Evolutionary conservation across 2,329 filamentous ascomycete species (phyloP), one percentile per base, ranked within the genome.

Genomic region (Colletotrichum sp.): DNA sequence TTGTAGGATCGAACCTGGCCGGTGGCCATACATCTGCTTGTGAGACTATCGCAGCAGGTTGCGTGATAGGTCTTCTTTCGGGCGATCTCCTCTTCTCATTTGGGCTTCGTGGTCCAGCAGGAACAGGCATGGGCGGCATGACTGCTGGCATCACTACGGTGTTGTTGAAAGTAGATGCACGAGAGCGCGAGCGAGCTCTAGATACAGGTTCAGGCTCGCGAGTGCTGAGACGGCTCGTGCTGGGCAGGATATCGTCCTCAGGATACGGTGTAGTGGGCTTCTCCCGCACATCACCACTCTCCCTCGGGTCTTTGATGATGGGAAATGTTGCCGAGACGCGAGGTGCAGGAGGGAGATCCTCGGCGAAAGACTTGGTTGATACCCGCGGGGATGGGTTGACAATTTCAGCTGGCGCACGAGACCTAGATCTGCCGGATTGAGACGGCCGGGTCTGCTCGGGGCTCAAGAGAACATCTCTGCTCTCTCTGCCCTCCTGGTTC

Each of bases 21-120:
- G 88, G 87, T 49, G 89, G 86, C 88, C 89, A 91, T 29, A 84
- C 79, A 4, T 75, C 77, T 36, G 65, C 36, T 22, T 66, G 49
- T 19, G 65, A 25, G 36, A 59, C 25, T 36, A 32, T 30, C 22
- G 34, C 29, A 8, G 49, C 49, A 22, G 72, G 62, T 68, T 74
- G 74, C 30, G 8, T 13, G 19, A 61, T 9, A 30, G 65, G 57
- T 57, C 74, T 69, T 29, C 74, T 76, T 22, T 78, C 77, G 11
- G 80, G 73, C 32, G 79, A 77, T 27, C 79, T 77, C 52, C 78
- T 80, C 19, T 80, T 77, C 8, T 82, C 80, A n/a, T 79, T 70
- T 12, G 79, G 68, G 49, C 68, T 71, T 22, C 77, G 73, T 22
- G 75, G 64, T 57, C 78, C 76, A 69, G 79, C 71, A 30, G 80